Base-by-base conservation (phyloP, 805 yeast genomes). In the Peterozyma toletana region DNA sequence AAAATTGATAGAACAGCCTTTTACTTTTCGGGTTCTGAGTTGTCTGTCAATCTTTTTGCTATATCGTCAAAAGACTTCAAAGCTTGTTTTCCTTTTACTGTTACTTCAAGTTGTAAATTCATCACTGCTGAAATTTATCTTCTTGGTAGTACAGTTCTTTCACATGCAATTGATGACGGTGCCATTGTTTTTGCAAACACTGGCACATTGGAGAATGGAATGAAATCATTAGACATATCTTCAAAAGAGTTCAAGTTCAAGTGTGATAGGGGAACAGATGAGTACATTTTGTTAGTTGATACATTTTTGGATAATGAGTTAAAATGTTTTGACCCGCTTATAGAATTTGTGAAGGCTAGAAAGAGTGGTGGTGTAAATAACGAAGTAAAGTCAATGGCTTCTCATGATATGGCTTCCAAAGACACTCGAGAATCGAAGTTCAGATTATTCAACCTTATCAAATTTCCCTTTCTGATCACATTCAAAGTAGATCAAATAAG, bases 241-340 rank as follows among this genome's bases (percentile, higher is more conserved):
- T 50, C 53, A 10, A 48, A 51, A 2, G 30, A 35, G 14, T 34
- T 52, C 6, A 39, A 21, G 3, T 31, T 63, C 1, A 40, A 44
- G 6, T 47, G 54, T 9, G 51, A 47, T 4, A 47, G 50, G 5
- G 63, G 59, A 2, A 48, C 62, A 0, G 49, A 53, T 0, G 39
- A 46, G n/a, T 49, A 59, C 11, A 34, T 50, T 2, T 18, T 38
- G 11, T 52, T 55, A 1, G 30, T 63, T 11, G 54, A 55, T 14
- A 33, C 50, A 2, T 34, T 62, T 14, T 27, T 46, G 7, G 44
- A 51, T 11, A 37, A 54, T 30, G 68, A 64, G 30, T 47, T 52
- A 34, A 49, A 48, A 11, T 42, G 51, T 9, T 41, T 60, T 9
- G 45, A 47, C 15, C 54, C 55, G 1, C 27, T 59, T 9, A 35